Conservation (phyloP, 2,329 filamentous ascomycete species). For the Penicillium frequentans region DNA sequence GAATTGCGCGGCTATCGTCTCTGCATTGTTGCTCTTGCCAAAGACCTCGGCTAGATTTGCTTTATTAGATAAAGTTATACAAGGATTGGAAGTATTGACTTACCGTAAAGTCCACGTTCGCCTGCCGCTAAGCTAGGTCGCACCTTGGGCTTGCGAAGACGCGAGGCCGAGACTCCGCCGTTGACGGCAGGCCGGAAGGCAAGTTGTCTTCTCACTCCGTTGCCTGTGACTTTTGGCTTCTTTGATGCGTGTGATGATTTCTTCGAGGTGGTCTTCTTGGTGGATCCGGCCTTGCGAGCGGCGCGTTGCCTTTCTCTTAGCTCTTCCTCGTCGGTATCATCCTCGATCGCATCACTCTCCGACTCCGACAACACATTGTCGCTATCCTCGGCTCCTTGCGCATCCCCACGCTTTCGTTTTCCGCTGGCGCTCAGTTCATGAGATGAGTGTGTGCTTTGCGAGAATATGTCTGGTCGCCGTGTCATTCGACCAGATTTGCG, state of each 20-base stretch:
- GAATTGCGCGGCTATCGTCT: conserved; percentile 60
- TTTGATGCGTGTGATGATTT: conserved; percentile 45
- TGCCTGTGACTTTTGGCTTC: conserved; percentile 57
- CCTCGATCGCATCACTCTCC: conserved; percentile 39
- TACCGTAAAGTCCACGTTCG: conserved; percentile 60
- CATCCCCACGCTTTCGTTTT: conserved; percentile 53
- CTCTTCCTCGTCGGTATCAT: conserved; percentile 52
- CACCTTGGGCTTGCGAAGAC: conserved; percentile 51
- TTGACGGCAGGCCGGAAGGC: conserved; percentile 56
- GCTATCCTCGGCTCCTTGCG: conserved; percentile 37
- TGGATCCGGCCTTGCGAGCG: conserved; percentile 31
- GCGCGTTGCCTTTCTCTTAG: conserved; percentile 44
- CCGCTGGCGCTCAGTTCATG: conserved; percentile 29
- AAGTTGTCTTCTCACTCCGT: conserved; percentile 47
- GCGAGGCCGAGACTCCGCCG: conserved; percentile 44
- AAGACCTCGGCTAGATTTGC: conserved; percentile 57
- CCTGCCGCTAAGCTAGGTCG: conserved; percentile 54
- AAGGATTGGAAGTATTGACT: conserved; percentile 13
- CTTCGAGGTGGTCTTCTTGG: conserved; percentile 42
- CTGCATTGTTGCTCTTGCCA: conserved; percentile 53
- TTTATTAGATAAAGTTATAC: conserved; percentile 22
- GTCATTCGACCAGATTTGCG: conserved; percentile 47
- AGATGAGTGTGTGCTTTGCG: conserved; percentile 34
- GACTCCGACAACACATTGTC: conserved; percentile 36
- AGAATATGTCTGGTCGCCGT: conserved; percentile 45